Evolutionary conservation across 2,329 filamentous ascomycete species (phyloP), one percentile per base, ranked within the genome.

Genomic region (Clonostachys byssicola): DNA sequence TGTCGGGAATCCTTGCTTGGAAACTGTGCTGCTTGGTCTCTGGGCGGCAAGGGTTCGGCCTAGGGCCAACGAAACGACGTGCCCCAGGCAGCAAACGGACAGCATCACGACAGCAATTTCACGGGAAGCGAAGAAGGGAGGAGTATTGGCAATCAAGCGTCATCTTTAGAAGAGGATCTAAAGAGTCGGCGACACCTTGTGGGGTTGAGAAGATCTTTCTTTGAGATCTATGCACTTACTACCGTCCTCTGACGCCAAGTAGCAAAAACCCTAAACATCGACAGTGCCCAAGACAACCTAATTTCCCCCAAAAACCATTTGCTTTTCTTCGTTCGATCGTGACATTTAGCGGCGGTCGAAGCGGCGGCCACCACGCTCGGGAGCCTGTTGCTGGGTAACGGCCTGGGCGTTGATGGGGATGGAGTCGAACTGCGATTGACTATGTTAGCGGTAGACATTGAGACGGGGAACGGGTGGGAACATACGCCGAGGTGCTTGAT

Each of bases 401-500:
- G 86, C 77, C 63, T 95, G 85, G 65, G 97, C 90, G 78, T 95
- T 96, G 86, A 96, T 90, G 72, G 92, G 88, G 74, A 99, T 92
- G 61, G 85, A 84, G 77, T 99, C 94, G 81, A 99, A 99, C 92
- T 96, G 64, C 53, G 23, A 33, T 9, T 16, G 3, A 20, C 14
- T 18, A 34, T 50, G 59, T 72, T 54, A 72, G 63, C 41, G 46
- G 50, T 20, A 16, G 9, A 23, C 17, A 12, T 42, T 6, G 33
- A 18, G 20, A 36, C n/a, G 16, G 5, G 17, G 4, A 39, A 20
- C 43, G 4, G 30, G 13, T 13, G 10, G 40, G 39, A 65, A 92
- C 92, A 65, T 92, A 96, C 92, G 75, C 94, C 94, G 65, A 99
- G 83, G 82, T 87, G 89, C 89, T 99, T 99, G 70, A 99, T 84